phyloP scores from a whole-genome alignment of 305 asterid species.

The Withania somnifera region DNA sequence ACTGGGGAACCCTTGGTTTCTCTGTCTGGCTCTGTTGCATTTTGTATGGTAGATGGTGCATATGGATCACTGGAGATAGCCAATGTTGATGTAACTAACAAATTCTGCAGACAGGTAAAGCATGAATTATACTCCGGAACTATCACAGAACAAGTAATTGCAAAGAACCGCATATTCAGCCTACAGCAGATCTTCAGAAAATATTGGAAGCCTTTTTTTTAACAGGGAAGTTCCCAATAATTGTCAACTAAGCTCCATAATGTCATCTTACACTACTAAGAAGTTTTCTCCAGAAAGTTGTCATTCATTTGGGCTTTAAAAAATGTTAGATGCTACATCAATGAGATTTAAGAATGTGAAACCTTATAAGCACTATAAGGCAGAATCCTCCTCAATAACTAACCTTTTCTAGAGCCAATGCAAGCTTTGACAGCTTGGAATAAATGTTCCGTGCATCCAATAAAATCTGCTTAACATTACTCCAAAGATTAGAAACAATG shows the following conservation, averaged over 20 bases:
- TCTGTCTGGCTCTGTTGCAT: constrained; percentile 27
- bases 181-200: background rate
- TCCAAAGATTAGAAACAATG: background rate
- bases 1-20: constrained; percentile 20
- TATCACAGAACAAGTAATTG: background rate
- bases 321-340: background rate
- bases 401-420: constrained; percentile 94
- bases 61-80: constrained; percentile 32
- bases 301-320: background rate
- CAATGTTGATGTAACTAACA: constrained; percentile 65
- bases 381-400: background rate
- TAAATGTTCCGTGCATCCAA: constrained; percentile 68
- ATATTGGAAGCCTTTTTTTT: background rate
- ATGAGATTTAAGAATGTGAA: background rate
- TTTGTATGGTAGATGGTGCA: constrained; percentile 22
- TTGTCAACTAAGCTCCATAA: background rate
- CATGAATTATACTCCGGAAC: background rate
- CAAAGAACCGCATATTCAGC: background rate
- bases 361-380: background rate
- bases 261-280: background rate
- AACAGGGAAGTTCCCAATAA: background rate
- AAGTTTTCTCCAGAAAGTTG: background rate
- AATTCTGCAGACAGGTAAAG: constrained; percentile 40
- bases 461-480: constrained; percentile 49
- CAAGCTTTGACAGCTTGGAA: constrained; percentile 70